Evolutionary conservation across 2,329 filamentous ascomycete genomes (phyloP).

Genomic region (Xylaria sp.): DNA sequence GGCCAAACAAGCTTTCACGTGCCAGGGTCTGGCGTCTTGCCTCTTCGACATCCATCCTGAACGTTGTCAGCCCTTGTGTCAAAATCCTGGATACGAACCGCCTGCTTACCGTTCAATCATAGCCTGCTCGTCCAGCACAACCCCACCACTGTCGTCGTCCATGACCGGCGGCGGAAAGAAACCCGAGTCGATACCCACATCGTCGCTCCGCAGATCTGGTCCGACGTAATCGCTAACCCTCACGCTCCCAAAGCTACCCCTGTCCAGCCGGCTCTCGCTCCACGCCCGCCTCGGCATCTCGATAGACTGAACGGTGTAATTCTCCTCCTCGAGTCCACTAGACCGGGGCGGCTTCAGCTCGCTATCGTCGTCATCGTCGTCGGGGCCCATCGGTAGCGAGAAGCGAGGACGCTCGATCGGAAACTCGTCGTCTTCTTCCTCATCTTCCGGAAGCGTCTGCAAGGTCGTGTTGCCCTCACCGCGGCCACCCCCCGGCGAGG

Average conservation of each 20-base stretch:
- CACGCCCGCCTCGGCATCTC: conserved; percentile 59
- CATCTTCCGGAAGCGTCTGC: conserved; percentile 39
- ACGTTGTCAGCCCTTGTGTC: conserved; percentile 12
- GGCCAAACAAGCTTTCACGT: conserved; percentile 54
- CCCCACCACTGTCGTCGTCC: conserved; percentile 45
- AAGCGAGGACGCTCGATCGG: conserved; percentile 55
- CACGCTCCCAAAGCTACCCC: conserved; percentile 52
- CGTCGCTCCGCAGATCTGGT: conserved; percentile 43
- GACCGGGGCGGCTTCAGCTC: conserved; percentile 56
- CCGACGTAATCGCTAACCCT: conserved; percentile 54
- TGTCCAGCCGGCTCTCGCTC: conserved; percentile 52
- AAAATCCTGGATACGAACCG: not conserved
- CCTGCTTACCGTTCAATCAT: conserved; percentile 47
- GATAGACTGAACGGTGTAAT: conserved; percentile 61
- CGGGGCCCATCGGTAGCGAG: conserved; percentile 56
- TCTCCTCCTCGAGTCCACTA: conserved; percentile 59
- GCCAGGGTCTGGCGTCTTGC: conserved; percentile 44
- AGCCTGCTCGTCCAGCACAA: conserved; percentile 42
- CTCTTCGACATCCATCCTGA: conserved; percentile 44
- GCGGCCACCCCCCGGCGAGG: conserved; percentile 38
- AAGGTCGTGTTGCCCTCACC: conserved; percentile 27
- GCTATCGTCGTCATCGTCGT: conserved; percentile 51
- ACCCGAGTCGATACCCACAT: conserved; percentile 50
- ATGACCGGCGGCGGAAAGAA: conserved; percentile 54
- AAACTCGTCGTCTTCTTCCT: conserved; percentile 55